Evolutionary conservation across 768 basidiomycete genomes (phyloP).

Genomic region (Pisolithus microcarpus): DNA sequence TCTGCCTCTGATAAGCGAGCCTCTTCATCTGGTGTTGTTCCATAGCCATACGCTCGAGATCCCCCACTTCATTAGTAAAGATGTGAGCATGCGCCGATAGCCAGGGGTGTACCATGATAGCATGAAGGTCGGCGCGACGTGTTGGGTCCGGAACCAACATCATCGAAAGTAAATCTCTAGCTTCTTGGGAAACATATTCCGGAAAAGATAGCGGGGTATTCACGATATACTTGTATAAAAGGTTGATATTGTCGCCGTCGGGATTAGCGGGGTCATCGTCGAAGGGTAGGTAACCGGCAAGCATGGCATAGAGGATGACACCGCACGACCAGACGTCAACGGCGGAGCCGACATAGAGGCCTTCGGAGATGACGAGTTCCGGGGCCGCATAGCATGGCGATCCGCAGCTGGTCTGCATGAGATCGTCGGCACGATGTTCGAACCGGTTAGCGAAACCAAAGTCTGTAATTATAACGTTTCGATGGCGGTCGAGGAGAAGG

Average conservation of each 20-base stretch:
- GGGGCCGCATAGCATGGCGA: slow-evolving; percentile 98
- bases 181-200: slow-evolving; percentile 83
- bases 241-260: slow-evolving; percentile 98
- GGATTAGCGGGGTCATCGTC: slow-evolving; percentile 99
- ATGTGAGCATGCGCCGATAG: slow-evolving; percentile 40
- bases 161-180: slow-evolving; percentile 73
- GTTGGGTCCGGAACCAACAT: slow-evolving; percentile 95
- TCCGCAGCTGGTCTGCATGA: slow-evolving; percentile 98
- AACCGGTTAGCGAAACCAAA: slow-evolving; percentile 99
- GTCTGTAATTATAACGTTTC: slow-evolving; percentile 99
- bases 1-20: slow-evolving; percentile 72
- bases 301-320: slow-evolving; percentile 94
- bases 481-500: slow-evolving; percentile 89
- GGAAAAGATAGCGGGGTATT: slow-evolving; percentile 95
- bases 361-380: slow-evolving; percentile 95
- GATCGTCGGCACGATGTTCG: slow-evolving; percentile 84
- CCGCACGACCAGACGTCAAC: slow-evolving; percentile 98
- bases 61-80: slow-evolving; percentile 67
- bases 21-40: slow-evolving; percentile 82
- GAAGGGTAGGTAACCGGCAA: slow-evolving; percentile 96
- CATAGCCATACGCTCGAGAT: slow-evolving; percentile 74
- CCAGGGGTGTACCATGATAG: slow-evolving; percentile 89
- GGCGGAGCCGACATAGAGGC: slow-evolving; percentile 92
- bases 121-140: slow-evolving; percentile 64
- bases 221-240: slow-evolving; percentile 97